Evolutionary conservation across 805 yeast species (phyloP), one percentile per base, ranked within the genome.

Genomic region (Metschnikowia colocasiae): DNA sequence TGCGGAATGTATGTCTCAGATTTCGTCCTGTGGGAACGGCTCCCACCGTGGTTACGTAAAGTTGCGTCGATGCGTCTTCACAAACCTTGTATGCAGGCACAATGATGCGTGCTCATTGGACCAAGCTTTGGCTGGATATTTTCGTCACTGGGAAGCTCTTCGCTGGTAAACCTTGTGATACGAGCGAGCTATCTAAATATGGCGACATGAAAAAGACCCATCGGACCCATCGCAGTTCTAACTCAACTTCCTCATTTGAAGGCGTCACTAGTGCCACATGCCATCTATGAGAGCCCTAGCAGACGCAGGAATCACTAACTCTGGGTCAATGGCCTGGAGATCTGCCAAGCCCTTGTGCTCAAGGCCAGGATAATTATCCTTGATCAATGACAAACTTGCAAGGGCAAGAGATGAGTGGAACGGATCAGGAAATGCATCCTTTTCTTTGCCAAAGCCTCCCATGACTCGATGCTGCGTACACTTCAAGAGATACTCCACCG

Each of bases 361-460:
- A 20, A 47, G 15, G 10, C 27, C 46, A 5, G 48, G 19, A 8
- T 27, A 29, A 15, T 15, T 33, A n/a, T 36, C 42, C 30, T 38
- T 38, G 42, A 61, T 55, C 16, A 80, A 46, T 16, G 76, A 62
- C 23, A 83, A 54, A 0, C 81, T 74, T 10, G 85, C 81, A 6
- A 85, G 56, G 0, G 83, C 88, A 13, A 85, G 59, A 56, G 73
- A 82, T 1, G 84, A 72, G 62, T 86, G 95, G 40, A 80, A 73
- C 1, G 91, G 83, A 60, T 86, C 95, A 0, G 92, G 85, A 46
- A 72, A 78, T 35, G 80, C 80, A 6, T 67, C 81, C 35, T 76
- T 77, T n/a, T 77, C 75, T 60, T 87, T 88, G 9, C 76, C 76
- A 61, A 89, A 87, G 0, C 97, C 97, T 0, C 97, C 97, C 44